A percentile compares a stretch with the other conserved stretches of the same genome.
These are phyloP conservation scores for Metschnikowia santaceciliae DNA, from an alignment of 805 yeast genomes.

Conservation along the genomic window DNA sequence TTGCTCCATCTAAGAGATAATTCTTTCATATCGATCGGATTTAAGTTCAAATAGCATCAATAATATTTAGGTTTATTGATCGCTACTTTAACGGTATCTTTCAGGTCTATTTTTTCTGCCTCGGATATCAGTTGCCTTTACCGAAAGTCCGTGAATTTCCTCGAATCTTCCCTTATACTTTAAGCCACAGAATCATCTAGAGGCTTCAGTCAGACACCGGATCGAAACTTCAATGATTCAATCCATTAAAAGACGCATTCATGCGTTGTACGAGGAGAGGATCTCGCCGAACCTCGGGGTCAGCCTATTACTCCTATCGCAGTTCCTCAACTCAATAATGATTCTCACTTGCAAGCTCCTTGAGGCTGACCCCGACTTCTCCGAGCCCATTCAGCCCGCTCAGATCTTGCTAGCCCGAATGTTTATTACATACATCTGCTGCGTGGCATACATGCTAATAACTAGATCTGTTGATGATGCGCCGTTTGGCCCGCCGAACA, in stretches of 20 bases:
- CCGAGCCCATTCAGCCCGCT: slow-evolving; percentile 64
- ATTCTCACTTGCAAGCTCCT: slow-evolving; percentile 69
- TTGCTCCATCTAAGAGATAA: neutral
- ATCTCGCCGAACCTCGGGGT: slow-evolving; percentile 42
- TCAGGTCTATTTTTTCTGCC: neutral
- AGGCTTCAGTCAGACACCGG: no score
- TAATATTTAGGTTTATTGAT: neutral
- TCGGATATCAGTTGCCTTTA: neutral
- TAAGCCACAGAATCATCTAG: neutral
- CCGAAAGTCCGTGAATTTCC: neutral
- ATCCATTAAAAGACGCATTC: neutral
- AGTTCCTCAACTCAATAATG: slow-evolving; percentile 75
- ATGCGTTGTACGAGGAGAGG: slow-evolving; percentile 4
- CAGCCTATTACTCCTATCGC: slow-evolving; percentile 54
- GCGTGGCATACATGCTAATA: slow-evolving; percentile 51
- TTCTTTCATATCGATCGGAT: neutral
- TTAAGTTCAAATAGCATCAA: neutral
- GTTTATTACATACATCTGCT: slow-evolving; percentile 62
- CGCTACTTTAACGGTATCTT: no score
- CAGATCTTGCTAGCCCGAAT: slow-evolving; percentile 77
- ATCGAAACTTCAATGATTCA: neutral
- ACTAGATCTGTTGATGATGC: slow-evolving; percentile 51
- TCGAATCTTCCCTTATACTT: neutral
- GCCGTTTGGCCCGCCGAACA: slow-evolving; percentile 64
- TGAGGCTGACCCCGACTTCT: slow-evolving; percentile 58